Base-by-base conservation (phyloP, 164 flowering plant genomes). In the Houttuynia cordata region DNA sequence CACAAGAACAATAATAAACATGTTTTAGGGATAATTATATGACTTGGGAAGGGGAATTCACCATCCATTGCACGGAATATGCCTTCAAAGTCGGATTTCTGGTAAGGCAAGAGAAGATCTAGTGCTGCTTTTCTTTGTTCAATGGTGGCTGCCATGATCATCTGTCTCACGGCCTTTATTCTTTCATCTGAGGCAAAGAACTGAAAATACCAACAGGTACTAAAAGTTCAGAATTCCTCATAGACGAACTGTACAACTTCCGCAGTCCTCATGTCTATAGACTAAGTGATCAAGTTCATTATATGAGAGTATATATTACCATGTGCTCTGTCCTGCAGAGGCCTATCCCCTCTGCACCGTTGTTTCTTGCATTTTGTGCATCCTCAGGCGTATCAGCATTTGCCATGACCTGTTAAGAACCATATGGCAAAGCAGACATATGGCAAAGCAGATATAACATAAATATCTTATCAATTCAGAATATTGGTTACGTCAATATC, bases 51-150 rank as follows among this genome's bases (percentile, higher is more conserved):
- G n/a, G 54, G 47, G 18, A 56, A 13, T 24, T 9, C 86, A 90
- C 98, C 99, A 73, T 93, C 91, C 99, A 93, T 93, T 68, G 97
- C 99, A 24, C 97, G 96, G 63, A 93, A 93, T 62, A 93, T 90
- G 34, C 99, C 99, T 73, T 90, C 99, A 66, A 93, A 93, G 56
- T 93, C 99, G 12, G 92, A 83, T 79, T 93, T 78, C 70, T 93
- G 99, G 64, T 90, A 93, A 64, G 99, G 97, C 74, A 93, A 75
- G 47, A 93, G 76, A 53, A 78, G 71, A 64, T 90, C 80, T 20
- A 93, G 66, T 24, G 96, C 92, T 50, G 73, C 78, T 63, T 90
- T 81, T 73, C 99, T 78, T 66, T 86, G 91, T 56, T 93, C 91
- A 22, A 64, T 47, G n/a, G 92, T 88, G 15, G 75, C 84, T 21